These are phyloP conservation scores for Mallotus nudiflorus DNA, from an alignment of 345 rosid species.

Conservation along the genomic window DNA sequence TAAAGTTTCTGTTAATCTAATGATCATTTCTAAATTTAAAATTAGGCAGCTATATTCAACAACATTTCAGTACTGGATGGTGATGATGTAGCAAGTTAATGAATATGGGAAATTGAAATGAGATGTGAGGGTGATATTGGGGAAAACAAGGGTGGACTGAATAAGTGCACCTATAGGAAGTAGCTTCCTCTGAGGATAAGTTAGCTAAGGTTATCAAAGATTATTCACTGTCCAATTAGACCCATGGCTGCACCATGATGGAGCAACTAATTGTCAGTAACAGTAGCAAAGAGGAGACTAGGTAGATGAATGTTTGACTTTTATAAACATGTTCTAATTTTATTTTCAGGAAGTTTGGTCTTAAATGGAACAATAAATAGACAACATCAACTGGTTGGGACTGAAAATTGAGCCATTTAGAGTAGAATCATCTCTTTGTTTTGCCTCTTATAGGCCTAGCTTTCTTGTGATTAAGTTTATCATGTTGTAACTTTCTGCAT, in stretches of 20 bases:
- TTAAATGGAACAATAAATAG: not conserved
- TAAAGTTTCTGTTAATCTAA: too few relatives aligned
- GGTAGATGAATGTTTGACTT: too few relatives aligned
- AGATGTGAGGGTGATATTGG: not conserved
- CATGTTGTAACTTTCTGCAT: not conserved
- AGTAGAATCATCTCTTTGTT: not conserved
- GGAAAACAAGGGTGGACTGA: not conserved
- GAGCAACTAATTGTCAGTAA: not conserved
- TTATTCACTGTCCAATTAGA: not conserved
- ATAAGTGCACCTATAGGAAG: not conserved
- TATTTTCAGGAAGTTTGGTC: not conserved
- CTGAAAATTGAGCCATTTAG: not conserved
- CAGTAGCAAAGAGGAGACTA: not conserved
- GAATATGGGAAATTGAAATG: not conserved
- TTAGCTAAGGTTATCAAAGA: not conserved
- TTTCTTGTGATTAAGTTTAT: constrained; percentile 4
- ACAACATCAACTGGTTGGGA: not conserved
- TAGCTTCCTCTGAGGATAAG: not conserved
- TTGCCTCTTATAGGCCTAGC: not conserved
- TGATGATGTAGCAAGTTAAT: not conserved
- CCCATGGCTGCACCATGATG: not conserved
- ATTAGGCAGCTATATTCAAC: too few relatives aligned
- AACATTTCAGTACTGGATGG: not conserved
- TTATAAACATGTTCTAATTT: not conserved
- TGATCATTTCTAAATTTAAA: too few relatives aligned